Conservation (phyloP, 2,329 filamentous ascomycete genomes). For the Curvularia sp. region DNA sequence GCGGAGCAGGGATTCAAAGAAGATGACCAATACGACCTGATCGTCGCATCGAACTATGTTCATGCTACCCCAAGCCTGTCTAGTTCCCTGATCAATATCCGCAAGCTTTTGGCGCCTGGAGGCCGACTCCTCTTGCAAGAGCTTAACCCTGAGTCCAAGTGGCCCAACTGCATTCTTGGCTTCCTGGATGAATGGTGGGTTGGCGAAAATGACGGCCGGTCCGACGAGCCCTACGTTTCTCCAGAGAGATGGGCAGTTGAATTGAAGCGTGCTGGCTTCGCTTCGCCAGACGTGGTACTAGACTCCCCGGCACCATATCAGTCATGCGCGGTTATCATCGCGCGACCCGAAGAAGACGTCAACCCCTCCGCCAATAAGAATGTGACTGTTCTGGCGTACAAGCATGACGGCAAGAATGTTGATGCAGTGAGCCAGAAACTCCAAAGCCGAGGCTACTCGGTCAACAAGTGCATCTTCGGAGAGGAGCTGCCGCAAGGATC, state of each 20-base stretch:
- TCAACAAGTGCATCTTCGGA: neutral
- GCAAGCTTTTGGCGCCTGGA: conserved; percentile 39
- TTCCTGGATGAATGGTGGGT: conserved; percentile 50
- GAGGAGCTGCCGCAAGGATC: neutral
- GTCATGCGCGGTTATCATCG: neutral
- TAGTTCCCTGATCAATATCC: conserved; percentile 5
- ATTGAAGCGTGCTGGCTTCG: conserved; percentile 43
- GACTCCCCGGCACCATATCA: neutral
- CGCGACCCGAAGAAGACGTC: neutral
- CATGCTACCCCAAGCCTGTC: conserved; percentile 1
- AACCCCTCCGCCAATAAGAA: neutral
- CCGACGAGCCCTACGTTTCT: conserved; percentile 36
- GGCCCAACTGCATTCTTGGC: conserved; percentile 34
- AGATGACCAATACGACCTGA: conserved; percentile 21
- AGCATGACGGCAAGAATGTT: neutral
- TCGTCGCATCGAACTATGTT: conserved; percentile 18
- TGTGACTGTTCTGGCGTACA: neutral
- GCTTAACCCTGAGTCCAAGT: conserved; percentile 31
- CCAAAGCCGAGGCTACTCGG: neutral
- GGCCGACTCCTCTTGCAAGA: conserved; percentile 57
- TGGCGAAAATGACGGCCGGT: conserved; percentile 39
- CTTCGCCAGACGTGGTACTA: neutral
- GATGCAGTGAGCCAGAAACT: neutral
- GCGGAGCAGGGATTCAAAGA: conserved; percentile 22
- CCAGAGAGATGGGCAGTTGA: conserved; percentile 42